Evolutionary conservation across 495 filamentous ascomycete genomes (phyloP).

Genomic region (Lasiosphaeris hirsuta): DNA sequence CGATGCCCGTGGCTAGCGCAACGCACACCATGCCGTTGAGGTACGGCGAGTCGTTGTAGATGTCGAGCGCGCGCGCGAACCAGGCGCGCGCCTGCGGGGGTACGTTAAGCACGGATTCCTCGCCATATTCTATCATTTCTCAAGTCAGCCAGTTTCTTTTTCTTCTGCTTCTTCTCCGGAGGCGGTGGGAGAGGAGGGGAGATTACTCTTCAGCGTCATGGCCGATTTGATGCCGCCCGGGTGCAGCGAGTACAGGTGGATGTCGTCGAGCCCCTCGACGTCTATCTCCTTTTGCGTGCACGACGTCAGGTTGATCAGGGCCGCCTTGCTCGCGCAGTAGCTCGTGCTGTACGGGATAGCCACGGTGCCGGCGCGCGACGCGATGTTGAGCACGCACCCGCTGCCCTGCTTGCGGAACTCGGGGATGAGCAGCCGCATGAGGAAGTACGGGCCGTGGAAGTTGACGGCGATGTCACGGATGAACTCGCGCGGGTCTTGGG

Average conservation of each 20-base stretch:
- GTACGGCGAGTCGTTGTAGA: constrained; percentile 34
- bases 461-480: constrained; percentile 57
- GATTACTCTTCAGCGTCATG: constrained; percentile 31
- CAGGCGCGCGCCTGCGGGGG: constrained; percentile 14
- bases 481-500: constrained; percentile 37
- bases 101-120: constrained; percentile 20
- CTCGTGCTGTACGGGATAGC: constrained; percentile 30
- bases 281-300: constrained; percentile 34
- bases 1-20: constrained; percentile 29
- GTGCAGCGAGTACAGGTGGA: constrained; percentile 34
- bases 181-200: background rate
- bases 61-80: constrained; percentile 24
- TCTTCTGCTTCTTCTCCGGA: too few species aligned
- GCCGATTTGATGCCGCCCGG: constrained; percentile 33
- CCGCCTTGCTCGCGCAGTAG: constrained; percentile 36
- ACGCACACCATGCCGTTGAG: constrained; percentile 37
- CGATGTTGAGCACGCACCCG: constrained; percentile 34
- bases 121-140: constrained; percentile 22
- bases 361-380: constrained; percentile 32
- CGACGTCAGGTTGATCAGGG: constrained; percentile 34
- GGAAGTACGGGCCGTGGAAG: constrained; percentile 48
- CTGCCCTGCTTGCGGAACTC: constrained; percentile 21
- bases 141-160: too few species aligned
- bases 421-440: constrained; percentile 32
- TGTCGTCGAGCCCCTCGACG: constrained; percentile 24